Conservation (phyloP, 352 stramenopile species). For the Phytophthora ramorum region DNA sequence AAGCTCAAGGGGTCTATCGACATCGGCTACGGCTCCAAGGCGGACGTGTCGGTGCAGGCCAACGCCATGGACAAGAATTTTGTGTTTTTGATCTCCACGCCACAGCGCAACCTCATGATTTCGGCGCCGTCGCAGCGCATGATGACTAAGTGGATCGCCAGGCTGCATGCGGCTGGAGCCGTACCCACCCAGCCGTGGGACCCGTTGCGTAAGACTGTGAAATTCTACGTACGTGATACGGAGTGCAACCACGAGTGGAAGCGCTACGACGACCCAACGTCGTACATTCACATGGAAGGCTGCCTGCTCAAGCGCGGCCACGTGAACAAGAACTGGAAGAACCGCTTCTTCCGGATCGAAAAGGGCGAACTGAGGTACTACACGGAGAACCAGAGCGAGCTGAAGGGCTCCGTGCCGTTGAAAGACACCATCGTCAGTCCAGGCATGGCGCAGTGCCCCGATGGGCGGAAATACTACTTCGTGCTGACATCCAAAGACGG, state of each 20-base stretch:
- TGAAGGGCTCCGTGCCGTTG: constrained; percentile 76
- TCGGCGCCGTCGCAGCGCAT: constrained; percentile 71
- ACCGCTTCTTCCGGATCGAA: constrained; percentile 89
- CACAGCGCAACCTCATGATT: constrained; percentile 84
- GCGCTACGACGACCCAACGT: constrained; percentile 85
- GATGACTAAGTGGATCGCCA: constrained; percentile 88
- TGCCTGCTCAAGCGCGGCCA: constrained; percentile 84
- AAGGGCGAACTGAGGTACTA: constrained; percentile 84
- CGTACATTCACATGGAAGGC: constrained; percentile 89
- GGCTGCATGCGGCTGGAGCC: constrained; percentile 73
- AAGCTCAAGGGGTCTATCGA: constrained; percentile 85
- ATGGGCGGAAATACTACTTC: constrained; percentile 88
- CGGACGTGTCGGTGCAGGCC: constrained; percentile 84
- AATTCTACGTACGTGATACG: constrained; percentile 79
- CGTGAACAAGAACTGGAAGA: constrained; percentile 91
- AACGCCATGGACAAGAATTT: constrained; percentile 84
- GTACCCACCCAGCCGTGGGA: constrained; percentile 77
- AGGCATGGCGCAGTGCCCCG: constrained; percentile 81
- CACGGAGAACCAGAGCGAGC: constrained; percentile 77
- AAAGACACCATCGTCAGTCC: constrained; percentile 86
- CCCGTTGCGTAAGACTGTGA: constrained; percentile 81
- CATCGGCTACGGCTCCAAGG: constrained; percentile 70
- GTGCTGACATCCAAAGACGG: constrained; percentile 82
- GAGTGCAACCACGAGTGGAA: constrained; percentile 86
- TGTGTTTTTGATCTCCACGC: constrained; percentile 84